These are phyloP conservation scores for Alternaria burnsii DNA, from an alignment of 2,329 filamentous ascomycete genomes.

Conservation along the genomic window DNA sequence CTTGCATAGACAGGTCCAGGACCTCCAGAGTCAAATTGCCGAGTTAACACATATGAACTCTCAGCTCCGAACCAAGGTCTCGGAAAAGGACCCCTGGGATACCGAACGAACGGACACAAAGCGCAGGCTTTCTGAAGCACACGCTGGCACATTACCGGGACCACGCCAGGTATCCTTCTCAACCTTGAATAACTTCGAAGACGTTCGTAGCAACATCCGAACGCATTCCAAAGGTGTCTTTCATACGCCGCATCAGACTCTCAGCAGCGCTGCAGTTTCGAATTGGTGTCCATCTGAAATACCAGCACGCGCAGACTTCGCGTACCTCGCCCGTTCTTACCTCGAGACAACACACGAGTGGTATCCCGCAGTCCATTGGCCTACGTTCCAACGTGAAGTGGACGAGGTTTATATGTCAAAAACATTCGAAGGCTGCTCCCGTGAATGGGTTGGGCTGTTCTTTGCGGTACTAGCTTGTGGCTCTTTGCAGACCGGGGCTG, in stretches of 20 bases:
- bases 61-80: constrained; percentile 72
- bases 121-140: constrained; percentile 56
- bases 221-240: constrained; percentile 80
- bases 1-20: constrained; percentile 79
- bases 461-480: constrained; percentile 86
- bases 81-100: constrained; percentile 58
- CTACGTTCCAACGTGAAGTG: constrained; percentile 77
- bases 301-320: constrained; percentile 73
- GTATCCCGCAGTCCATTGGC: constrained; percentile 89
- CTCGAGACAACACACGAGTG: constrained; percentile 78
- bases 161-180: constrained; percentile 64
- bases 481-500: constrained; percentile 72
- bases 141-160: constrained; percentile 10
- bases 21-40: constrained; percentile 90
- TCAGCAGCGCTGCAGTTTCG: constrained; percentile 54
- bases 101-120: constrained; percentile 46
- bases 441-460: constrained; percentile 80
- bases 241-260: constrained; percentile 73
- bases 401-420: constrained; percentile 77
- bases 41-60: constrained; percentile 81
- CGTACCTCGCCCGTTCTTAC: constrained; percentile 79
- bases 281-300: constrained; percentile 67
- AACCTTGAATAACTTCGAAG: constrained; percentile 72
- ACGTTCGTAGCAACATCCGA: constrained; percentile 76
- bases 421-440: constrained; percentile 66